Evolutionary conservation across 2,329 filamentous ascomycete genomes (phyloP).

Genomic region (Teratosphaeria zuluensis): DNA sequence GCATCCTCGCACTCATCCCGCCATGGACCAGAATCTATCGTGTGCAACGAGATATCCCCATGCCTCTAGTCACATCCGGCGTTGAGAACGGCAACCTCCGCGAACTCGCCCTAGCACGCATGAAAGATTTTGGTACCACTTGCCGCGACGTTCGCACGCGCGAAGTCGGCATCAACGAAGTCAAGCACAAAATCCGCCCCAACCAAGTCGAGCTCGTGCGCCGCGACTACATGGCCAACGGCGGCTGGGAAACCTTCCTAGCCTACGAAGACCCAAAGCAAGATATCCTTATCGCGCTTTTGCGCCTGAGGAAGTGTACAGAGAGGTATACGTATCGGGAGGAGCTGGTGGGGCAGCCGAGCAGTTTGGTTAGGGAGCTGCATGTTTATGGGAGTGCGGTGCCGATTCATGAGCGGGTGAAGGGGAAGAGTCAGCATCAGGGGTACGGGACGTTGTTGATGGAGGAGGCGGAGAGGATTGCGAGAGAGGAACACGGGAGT

Average conservation of each 20-base stretch:
- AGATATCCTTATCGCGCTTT: constrained; percentile 86
- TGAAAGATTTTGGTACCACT: constrained; percentile 98
- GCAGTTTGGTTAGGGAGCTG: constrained; percentile 83
- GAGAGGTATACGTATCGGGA: constrained; percentile 84
- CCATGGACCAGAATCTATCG: constrained; percentile 98
- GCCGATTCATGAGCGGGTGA: constrained; percentile 91
- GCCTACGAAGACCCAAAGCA: constrained; percentile 98
- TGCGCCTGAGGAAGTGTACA: constrained; percentile 83
- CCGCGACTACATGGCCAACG: constrained; percentile 88
- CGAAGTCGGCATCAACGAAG: constrained; percentile 96
- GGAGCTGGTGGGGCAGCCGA: constrained; percentile 77
- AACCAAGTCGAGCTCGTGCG: constrained; percentile 93
- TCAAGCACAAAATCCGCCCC: constrained; percentile 96
- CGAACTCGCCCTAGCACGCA: constrained; percentile 85
- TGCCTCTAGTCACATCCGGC: constrained; percentile 96
- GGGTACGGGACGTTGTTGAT: constrained; percentile 92
- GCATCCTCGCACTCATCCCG: constrained; percentile 89
- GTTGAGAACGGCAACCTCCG: constrained; percentile 96
- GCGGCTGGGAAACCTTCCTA: constrained; percentile 96
- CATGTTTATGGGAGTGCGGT: constrained; percentile 97
- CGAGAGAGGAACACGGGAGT: constrained; percentile 86
- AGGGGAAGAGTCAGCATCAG: constrained; percentile 96
- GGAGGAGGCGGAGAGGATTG: constrained; percentile 96
- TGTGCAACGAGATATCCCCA: constrained; percentile 97
- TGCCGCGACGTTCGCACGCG: constrained; percentile 93